Base-by-base conservation (phyloP, 108 stramenopile species). In the Nitzschia sp. region DNA sequence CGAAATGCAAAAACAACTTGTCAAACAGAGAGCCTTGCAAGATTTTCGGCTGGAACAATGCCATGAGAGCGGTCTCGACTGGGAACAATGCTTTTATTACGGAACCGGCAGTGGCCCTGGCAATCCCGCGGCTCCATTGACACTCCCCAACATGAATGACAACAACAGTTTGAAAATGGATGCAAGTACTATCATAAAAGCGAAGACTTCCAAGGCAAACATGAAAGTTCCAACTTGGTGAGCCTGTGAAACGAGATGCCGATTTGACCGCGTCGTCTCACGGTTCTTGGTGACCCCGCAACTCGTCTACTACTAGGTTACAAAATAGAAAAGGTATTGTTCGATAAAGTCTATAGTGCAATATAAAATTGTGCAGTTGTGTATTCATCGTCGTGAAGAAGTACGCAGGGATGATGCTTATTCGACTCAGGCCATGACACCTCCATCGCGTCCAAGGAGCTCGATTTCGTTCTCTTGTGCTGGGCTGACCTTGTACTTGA, bases 401-500 rank as follows among this genome's bases (percentile, higher is more conserved):
- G 38, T 42, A 42, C 6, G 13, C 6, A 42, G 9, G 38, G 6
- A 13, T 13, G 9, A 13, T 9, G 38, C 13, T 9, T 42, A 42
- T 13, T 42, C 9, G 6, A 42, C 17, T 51, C 59, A 77, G 27
- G 68, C 76, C 33, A 77, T 30, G 13, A 69, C 76, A 0, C 76
- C 70, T 23, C 70, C 70, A 59, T 78, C 64, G 24, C 33, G 45
- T n/a, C 71, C 63, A 29, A 82, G 54, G 18, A 82, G 66, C 18
- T 78, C 73, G 18, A 82, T 56, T 55, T 82, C 68, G 46, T 82
- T 74, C 19, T 82, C 82, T 45, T 63, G 67, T 13, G 77, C 30
- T 42, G 81, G 81, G 21, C 23, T 62, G 24, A 77, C 56, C 31
- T 51, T 54, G 45, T 78, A 72, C 46, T 71, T 70, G 59, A 78